These are phyloP conservation scores for Microstegium vimineum DNA, from an alignment of 176 grass and related monocot genomes.

Conservation along the genomic window DNA sequence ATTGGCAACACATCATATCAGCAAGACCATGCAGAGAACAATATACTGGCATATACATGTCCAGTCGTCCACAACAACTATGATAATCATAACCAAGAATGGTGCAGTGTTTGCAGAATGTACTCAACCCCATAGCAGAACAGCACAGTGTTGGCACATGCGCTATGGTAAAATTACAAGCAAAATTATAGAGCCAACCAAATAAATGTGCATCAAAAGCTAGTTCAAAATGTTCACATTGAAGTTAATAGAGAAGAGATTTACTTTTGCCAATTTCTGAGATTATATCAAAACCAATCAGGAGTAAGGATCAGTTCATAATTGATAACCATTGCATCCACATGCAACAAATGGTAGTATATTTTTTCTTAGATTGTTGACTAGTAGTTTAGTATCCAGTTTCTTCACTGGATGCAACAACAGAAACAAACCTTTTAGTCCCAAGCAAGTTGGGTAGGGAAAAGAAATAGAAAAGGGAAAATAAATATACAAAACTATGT, in stretches of 20 bases:
- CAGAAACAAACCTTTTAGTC: not conserved
- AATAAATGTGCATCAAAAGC: not conserved
- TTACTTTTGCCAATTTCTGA: not conserved
- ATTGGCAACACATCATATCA: not conserved
- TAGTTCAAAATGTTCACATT: not conserved
- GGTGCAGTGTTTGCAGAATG: not conserved
- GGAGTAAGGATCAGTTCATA: not conserved
- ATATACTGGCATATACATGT: not conserved
- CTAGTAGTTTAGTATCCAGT: not conserved
- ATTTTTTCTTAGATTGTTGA: not conserved
- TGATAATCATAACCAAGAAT: not conserved
- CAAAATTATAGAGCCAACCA: not conserved
- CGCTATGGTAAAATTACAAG: not conserved
- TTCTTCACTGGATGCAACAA: not conserved
- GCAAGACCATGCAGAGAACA: too few species aligned
- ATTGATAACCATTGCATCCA: not conserved
- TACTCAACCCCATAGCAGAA: not conserved
- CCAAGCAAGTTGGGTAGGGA: not conserved
- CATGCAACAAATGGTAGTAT: not conserved
- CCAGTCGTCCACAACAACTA: not conserved
- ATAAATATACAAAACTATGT: not conserved
- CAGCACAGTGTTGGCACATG: not conserved
- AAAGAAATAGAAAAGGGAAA: not conserved
- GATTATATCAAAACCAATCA: not conserved
- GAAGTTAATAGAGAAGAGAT: not conserved